Evolutionary conservation across 345 rosid genomes (phyloP).

Genomic region (Aquilaria sinensis): DNA sequence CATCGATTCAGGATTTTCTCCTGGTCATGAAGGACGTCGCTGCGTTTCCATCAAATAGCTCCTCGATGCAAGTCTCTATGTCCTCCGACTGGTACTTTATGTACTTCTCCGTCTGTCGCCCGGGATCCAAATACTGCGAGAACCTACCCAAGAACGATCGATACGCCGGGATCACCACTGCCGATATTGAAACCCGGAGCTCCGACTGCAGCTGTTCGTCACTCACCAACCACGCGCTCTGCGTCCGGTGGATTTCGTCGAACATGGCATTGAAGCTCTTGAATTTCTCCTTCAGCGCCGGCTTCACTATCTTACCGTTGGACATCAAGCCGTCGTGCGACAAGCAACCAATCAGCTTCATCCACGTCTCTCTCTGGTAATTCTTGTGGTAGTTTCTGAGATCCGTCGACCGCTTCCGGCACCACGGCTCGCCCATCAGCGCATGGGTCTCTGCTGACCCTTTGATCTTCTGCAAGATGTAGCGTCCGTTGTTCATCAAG

Average conservation of each 20-base stretch:
- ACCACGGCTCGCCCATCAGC: constrained; percentile 66
- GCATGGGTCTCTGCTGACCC: constrained; percentile 55
- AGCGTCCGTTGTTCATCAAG: constrained; percentile 98
- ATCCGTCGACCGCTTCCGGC: constrained; percentile 62
- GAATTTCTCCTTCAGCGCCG: constrained; percentile 78
- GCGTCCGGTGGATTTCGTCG: constrained; percentile 89
- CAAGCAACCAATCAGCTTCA: constrained; percentile 59
- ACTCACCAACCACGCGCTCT: constrained; percentile 75
- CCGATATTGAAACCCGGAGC: constrained; percentile 79
- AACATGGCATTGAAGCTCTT: constrained; percentile 78
- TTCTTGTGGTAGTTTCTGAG: constrained; percentile 71
- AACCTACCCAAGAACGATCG: constrained; percentile 76
- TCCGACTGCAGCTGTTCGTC: constrained; percentile 94
- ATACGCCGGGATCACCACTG: constrained; percentile 77
- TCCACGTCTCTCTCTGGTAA: constrained; percentile 88
- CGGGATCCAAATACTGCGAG: constrained; percentile 58
- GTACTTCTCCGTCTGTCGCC: constrained; percentile 88
- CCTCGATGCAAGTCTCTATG: constrained; percentile 70
- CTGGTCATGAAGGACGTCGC: constrained; percentile 23
- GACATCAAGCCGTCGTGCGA: constrained; percentile 58
- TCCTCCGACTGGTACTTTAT: constrained; percentile 85
- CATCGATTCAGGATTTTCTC: constrained; percentile 35
- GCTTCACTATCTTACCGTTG: constrained; percentile 73
- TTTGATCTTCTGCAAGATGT: constrained; percentile 77
- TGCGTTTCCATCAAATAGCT: constrained; percentile 70